phyloP scores from a whole-genome alignment of 129 eudicot species.

The Helianthus tuberosus region DNA sequence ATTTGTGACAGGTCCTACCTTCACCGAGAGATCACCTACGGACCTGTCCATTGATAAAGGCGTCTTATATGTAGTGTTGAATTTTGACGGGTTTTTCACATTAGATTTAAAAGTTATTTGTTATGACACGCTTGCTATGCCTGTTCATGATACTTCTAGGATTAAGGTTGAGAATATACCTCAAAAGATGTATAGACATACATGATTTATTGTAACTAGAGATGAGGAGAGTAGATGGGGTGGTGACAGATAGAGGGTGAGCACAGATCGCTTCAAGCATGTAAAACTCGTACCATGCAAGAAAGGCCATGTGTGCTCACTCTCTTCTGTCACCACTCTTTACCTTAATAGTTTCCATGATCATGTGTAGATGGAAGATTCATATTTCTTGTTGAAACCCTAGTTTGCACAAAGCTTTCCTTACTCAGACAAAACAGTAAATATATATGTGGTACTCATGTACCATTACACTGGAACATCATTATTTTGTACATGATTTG shows the following conservation, averaged over 20 bases:
- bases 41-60: too few species aligned
- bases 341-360: neutral
- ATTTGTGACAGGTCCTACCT: too few species aligned
- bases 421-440: slow-evolving; percentile 4
- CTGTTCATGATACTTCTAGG: too few species aligned
- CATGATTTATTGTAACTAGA: too few species aligned
- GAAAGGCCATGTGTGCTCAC: slow-evolving; percentile 43
- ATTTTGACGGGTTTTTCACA: too few species aligned
- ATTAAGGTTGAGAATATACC: too few species aligned
- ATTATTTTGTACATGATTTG: slow-evolving; percentile 28
- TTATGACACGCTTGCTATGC: too few species aligned
- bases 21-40: too few species aligned
- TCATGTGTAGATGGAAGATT: neutral
- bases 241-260: slow-evolving; percentile 84
- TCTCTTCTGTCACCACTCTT: slow-evolving; percentile 37
- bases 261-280: slow-evolving; percentile 71
- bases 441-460: slow-evolving; percentile 6
- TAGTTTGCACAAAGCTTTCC: neutral
- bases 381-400: slow-evolving; percentile 10
- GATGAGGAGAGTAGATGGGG: neutral
- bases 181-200: too few species aligned
- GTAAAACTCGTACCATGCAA: slow-evolving; percentile 3
- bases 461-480: slow-evolving; percentile 18
- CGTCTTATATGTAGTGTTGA: too few species aligned
- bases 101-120: too few species aligned